Conservation (phyloP, 2,329 filamentous ascomycete species). For the Neopestalotiopsis sp. region DNA sequence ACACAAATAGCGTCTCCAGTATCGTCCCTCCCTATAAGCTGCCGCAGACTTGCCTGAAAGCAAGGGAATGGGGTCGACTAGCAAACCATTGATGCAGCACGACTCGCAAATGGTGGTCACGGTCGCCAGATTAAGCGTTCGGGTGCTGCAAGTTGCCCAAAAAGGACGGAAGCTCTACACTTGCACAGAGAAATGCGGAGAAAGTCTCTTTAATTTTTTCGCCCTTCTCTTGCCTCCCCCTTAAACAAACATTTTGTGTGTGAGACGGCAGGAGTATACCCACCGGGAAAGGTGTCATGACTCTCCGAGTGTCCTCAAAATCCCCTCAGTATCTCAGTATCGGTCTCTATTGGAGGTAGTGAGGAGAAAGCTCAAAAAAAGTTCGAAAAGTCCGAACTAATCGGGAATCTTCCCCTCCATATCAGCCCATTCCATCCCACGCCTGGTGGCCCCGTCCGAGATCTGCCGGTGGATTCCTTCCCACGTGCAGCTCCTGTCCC, state of each 20-base stretch:
- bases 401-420: not conserved
- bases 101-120: not conserved
- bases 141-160: not conserved
- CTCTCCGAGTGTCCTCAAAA: not conserved
- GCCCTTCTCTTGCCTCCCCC: not conserved
- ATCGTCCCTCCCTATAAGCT: not conserved
- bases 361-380: not conserved
- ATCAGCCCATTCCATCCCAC: not conserved
- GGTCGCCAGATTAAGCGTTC: not conserved
- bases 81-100: not conserved
- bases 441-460: not conserved
- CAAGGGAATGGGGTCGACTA: not conserved
- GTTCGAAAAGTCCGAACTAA: not conserved
- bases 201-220: not conserved
- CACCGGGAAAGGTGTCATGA: not conserved
- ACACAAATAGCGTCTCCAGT: not conserved
- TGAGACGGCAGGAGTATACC: not conserved
- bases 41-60: not conserved
- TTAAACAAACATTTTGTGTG: not conserved
- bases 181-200: not conserved
- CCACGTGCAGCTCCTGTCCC: slow-evolving; percentile 9
- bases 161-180: not conserved
- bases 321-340: not conserved
- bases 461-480: slow-evolving; percentile 14
- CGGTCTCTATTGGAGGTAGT: not conserved